Base-by-base conservation (phyloP, 768 basidiomycete genomes). In the Naganishia kalamii region DNA sequence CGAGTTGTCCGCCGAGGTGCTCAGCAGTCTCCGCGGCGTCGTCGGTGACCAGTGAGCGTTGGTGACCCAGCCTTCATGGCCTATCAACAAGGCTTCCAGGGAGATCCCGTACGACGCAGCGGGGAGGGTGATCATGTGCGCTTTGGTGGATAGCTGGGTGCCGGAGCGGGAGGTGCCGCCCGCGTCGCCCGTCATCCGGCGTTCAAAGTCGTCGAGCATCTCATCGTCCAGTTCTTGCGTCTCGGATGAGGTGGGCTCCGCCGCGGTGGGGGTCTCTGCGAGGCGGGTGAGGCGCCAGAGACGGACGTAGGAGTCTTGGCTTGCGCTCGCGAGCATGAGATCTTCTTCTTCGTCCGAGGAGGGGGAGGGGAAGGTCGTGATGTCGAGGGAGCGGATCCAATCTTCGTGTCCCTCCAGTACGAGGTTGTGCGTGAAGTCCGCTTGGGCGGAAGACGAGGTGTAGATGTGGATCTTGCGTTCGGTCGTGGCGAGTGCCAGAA, bases 21-120 rank as follows among this genome's bases (percentile, higher is more conserved):
- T 93, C n/a, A 98, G 81, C 6, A 98, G 82, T 0, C 85, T 86
- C 3, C 72, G 70, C 8, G 65, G 27, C 8, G 49, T 35, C 13
- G 79, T 68, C 0, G 87, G 85, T 12, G 87, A 82, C 92, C 93
- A 99, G 35, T 86, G 81, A n/a, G 98, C 76, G 33, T 87, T 88
- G 0, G 94, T 96, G 29, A 99, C 81, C 29, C 89, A 89, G 6
- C 88, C 88, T 80, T 99, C 96, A 72, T 99, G 96, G n/a, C 96
- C 94, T 25, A 98, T 80, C 21, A 99, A 83, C 11, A 99, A 84
- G 1, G 96, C 92, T 72, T 98, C 96, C 62, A 97, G 91, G 0
- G 88, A 89, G 40, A 96, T 84, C 7, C 87, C 85, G 73, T 85
- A 94, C 85, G 78, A 77, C 66, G 75, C 75, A 65, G 75, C 64